phyloP scores from a whole-genome alignment of 2,329 filamentous ascomycete species.

The Ceratocystis ficicola region DNA sequence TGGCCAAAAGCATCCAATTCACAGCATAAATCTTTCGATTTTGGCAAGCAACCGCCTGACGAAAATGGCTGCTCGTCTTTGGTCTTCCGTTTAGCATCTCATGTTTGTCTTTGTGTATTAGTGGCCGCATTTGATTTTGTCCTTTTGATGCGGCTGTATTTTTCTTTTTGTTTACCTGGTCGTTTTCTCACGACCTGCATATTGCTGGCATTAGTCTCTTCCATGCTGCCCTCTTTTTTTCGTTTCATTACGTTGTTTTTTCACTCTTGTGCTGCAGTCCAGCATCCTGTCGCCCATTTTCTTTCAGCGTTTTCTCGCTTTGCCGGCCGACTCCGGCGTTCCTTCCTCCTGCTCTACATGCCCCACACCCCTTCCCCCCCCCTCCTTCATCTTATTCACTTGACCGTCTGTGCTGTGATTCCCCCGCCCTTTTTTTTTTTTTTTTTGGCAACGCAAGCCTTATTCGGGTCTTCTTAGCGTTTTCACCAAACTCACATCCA shows the following conservation, averaged over 20 bases:
- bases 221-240: neutral
- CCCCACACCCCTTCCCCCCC: neutral
- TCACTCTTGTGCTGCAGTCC: neutral
- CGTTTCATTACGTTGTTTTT: slow-evolving; percentile 11
- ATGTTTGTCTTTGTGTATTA: neutral
- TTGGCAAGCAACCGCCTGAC: neutral
- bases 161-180: neutral
- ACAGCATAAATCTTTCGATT: slow-evolving; percentile 2
- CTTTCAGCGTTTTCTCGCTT: neutral
- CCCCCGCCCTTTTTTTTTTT: neutral
- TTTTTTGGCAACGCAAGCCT: neutral
- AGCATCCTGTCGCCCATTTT: slow-evolving; percentile 3
- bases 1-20: slow-evolving; percentile 1
- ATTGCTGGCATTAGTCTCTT: neutral
- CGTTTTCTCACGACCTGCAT: neutral
- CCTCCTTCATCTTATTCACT: neutral
- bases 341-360: neutral
- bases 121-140: neutral
- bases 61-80: neutral
- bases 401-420: neutral
- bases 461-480: slow-evolving; percentile 1
- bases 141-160: neutral
- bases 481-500: neutral
- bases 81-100: neutral
- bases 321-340: slow-evolving; percentile 9